These are phyloP conservation scores for Elsinoe arachidis DNA, from an alignment of 2,329 filamentous ascomycete genomes.

Conservation along the genomic window DNA sequence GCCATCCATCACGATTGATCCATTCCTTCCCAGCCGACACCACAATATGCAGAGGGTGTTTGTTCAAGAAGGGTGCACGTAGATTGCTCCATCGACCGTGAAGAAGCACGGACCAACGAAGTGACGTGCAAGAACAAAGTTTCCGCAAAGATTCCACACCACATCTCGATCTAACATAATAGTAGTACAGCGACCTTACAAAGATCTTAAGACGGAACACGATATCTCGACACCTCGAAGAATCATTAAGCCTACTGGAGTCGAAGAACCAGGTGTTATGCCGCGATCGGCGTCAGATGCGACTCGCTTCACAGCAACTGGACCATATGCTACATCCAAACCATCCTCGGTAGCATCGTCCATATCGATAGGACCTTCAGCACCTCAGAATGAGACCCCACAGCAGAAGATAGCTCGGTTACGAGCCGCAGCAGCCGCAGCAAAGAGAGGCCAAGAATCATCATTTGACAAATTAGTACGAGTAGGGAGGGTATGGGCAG, in stretches of 20 bases:
- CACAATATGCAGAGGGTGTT: neutral
- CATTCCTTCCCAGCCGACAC: too few species aligned
- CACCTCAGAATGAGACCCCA: slow-evolving; percentile 41
- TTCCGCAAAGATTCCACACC: neutral
- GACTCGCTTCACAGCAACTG: slow-evolving; percentile 66
- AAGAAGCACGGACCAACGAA: slow-evolving; percentile 4
- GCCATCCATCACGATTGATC: slow-evolving; percentile 24
- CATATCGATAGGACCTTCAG: slow-evolving; percentile 24
- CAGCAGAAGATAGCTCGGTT: slow-evolving; percentile 47
- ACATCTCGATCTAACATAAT: neutral
- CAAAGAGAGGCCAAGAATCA: slow-evolving; percentile 43
- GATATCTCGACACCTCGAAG: neutral
- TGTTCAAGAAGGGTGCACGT: too few species aligned
- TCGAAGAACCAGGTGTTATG: slow-evolving; percentile 24
- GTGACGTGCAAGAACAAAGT: slow-evolving; percentile 7
- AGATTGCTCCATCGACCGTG: neutral
- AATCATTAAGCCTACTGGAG: slow-evolving; percentile 8
- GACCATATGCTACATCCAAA: slow-evolving; percentile 62
- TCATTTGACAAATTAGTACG: slow-evolving; percentile 47
- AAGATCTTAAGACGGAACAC: too few species aligned
- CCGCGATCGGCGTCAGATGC: slow-evolving; percentile 69
- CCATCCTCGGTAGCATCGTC: slow-evolving; percentile 30
- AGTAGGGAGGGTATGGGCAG: slow-evolving; percentile 48
- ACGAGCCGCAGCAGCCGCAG: slow-evolving; percentile 39
- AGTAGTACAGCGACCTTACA: neutral